Percentiles rank a stretch among this genome's conserved stretches.
These are phyloP conservation scores for Agroathelia rolfsii DNA, from an alignment of 1,284 basidiomycete species.

Conservation along the genomic window DNA sequence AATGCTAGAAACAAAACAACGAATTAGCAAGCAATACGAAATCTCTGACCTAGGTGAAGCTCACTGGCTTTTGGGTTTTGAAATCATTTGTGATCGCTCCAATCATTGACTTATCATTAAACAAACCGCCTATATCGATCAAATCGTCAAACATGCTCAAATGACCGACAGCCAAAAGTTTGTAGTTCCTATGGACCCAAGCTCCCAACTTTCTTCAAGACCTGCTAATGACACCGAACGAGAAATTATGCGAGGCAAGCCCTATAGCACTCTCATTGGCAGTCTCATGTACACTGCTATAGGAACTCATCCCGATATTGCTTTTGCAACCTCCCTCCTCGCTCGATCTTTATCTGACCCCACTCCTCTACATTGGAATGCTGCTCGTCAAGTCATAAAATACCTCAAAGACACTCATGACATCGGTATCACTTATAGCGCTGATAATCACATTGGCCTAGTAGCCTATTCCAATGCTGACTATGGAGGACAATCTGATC, in stretches of 20 bases:
- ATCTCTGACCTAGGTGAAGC: conserved; percentile 23
- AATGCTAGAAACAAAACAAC: conserved; percentile 15
- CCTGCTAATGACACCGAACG: no score
- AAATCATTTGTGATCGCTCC: conserved; percentile 18
- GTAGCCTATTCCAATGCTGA: no score
- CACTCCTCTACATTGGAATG: background rate
- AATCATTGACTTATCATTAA: conserved; percentile 16
- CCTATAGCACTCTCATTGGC: background rate
- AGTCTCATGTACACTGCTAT: conserved; percentile 1
- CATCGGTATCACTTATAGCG: conserved; percentile 5
- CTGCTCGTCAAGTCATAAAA: background rate
- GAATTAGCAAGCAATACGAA: conserved; percentile 17
- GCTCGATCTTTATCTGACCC: background rate
- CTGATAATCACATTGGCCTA: conserved; percentile 5
- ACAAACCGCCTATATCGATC: no score
- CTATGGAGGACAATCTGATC: no score
- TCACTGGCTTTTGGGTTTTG: conserved; percentile 24
- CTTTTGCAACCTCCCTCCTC: background rate
- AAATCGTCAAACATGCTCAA: no score
- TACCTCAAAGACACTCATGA: background rate
- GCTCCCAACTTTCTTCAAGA: no score
- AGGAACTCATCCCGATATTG: conserved; percentile 1
- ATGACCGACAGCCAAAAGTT: no score
- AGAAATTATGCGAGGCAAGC: no score
- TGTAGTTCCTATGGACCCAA: no score